A percentile compares a stretch with the other conserved stretches of the same genome.
These are phyloP conservation scores for Taxillus chinensis DNA, from an alignment of 164 flowering plant species.

Conservation along the genomic window DNA sequence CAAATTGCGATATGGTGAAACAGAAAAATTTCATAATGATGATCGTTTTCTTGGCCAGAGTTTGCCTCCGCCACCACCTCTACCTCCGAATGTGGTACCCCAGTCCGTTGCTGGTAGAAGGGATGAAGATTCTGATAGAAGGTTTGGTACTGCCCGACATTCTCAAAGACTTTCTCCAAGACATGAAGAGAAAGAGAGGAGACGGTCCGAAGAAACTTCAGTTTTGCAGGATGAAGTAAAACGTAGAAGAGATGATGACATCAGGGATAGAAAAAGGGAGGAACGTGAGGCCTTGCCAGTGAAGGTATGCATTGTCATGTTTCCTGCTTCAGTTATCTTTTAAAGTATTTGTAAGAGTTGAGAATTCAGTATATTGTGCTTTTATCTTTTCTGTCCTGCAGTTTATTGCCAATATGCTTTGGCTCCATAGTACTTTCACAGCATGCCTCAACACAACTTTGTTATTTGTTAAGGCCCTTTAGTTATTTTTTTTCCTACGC, in stretches of 20 bases:
- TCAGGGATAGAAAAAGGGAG: slow-evolving; percentile 85
- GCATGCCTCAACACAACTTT: too few relatives aligned
- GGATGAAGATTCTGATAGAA: slow-evolving; percentile 83
- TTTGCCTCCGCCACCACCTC: slow-evolving; percentile 97
- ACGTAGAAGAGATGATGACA: slow-evolving; percentile 85
- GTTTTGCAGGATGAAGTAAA: slow-evolving; percentile 69
- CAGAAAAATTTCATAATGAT: slow-evolving; percentile 60
- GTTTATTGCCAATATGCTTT: too few relatives aligned
- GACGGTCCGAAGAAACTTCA: slow-evolving; percentile 63
- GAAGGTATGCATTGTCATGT: slow-evolving; percentile 41
- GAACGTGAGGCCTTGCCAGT: slow-evolving; percentile 55
- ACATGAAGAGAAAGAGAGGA: slow-evolving; percentile 86
- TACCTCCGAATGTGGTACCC: slow-evolving; percentile 75
- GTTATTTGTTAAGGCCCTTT: too few relatives aligned
- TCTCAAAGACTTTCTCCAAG: slow-evolving; percentile 82
- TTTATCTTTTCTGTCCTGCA: too few relatives aligned
- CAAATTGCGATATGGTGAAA: slow-evolving; percentile 45
- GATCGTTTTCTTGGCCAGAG: slow-evolving; percentile 78
- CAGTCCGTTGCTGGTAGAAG: slow-evolving; percentile 66
- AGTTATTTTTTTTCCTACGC: too few relatives aligned
- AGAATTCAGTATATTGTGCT: too few relatives aligned
- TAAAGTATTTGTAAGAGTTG: too few relatives aligned
- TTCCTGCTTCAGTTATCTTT: not conserved
- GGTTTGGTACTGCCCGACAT: slow-evolving; percentile 63
- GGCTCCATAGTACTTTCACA: too few relatives aligned